These are phyloP conservation scores for Nidularia sp. DNA, from an alignment of 768 basidiomycete genomes.

Conservation along the genomic window DNA sequence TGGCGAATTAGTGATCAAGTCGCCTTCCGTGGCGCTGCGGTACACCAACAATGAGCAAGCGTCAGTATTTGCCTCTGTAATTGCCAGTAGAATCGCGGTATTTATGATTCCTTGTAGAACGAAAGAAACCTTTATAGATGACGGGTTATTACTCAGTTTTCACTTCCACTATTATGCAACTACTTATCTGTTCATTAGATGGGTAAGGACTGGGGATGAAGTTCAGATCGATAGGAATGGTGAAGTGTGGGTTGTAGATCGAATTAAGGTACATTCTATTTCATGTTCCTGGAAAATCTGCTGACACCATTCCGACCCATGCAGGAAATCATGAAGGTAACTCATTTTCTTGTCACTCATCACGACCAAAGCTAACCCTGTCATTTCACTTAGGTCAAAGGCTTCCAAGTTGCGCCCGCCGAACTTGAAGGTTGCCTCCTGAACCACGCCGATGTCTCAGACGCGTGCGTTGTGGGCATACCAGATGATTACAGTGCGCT, in stretches of 20 bases:
- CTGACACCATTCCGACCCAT: neutral
- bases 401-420: constrained; percentile 74
- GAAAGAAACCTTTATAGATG: constrained; percentile 54
- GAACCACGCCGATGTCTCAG: constrained; percentile 53
- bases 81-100: neutral
- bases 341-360: neutral
- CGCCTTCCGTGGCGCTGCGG: constrained; percentile 50
- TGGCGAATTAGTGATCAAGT: constrained; percentile 55
- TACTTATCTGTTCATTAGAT: constrained; percentile 30
- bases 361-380: constrained; percentile 9
- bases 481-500: constrained; percentile 59
- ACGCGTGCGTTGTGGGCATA: constrained; percentile 61
- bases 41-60: constrained; percentile 60
- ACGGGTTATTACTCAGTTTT: constrained; percentile 41
- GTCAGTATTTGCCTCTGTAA: constrained; percentile 31
- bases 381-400: constrained; percentile 48
- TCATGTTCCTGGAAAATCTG: neutral
- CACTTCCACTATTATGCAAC: neutral
- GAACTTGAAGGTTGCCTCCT: constrained; percentile 68
- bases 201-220: constrained; percentile 69
- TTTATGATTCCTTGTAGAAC: constrained; percentile 38
- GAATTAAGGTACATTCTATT: constrained; percentile 45
- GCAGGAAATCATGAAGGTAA: constrained; percentile 44
- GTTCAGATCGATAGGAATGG: constrained; percentile 48
- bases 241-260: constrained; percentile 59